phyloP scores from a whole-genome alignment of 768 basidiomycete genomes.

The Kockovaella imperatae region DNA sequence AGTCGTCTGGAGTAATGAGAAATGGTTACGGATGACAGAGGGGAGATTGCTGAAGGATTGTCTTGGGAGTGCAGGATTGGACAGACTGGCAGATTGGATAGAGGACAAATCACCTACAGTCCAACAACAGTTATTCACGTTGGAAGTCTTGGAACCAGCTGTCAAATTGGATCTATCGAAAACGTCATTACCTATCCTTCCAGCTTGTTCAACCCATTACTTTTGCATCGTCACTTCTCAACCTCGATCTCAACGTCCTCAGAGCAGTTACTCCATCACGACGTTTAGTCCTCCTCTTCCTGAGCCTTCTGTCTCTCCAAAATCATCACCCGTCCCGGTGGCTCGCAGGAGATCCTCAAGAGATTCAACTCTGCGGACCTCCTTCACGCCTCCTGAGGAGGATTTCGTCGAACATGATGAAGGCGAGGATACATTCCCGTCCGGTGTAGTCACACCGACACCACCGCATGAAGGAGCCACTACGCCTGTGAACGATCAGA shows the following conservation, averaged over 20 bases:
- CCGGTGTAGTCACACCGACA: no score
- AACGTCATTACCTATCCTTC: slow-evolving; percentile 18
- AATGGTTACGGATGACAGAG: slow-evolving; percentile 25
- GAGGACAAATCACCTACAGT: slow-evolving; percentile 12
- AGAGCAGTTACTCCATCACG: no score
- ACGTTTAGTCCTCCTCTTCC: neutral
- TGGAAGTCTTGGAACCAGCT: slow-evolving; percentile 11
- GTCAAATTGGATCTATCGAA: slow-evolving; percentile 17
- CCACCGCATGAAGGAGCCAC: no score
- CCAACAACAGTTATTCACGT: slow-evolving; percentile 8
- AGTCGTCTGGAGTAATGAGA: slow-evolving; percentile 30
- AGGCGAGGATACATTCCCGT: no score
- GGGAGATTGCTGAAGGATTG: slow-evolving; percentile 23
- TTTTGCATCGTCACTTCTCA: slow-evolving; percentile 36
- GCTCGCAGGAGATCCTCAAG: no score
- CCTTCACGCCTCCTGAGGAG: no score
- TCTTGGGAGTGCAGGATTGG: slow-evolving; percentile 9
- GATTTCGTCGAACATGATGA: no score
- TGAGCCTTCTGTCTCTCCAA: no score
- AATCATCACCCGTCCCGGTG: no score
- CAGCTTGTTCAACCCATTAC: slow-evolving; percentile 21
- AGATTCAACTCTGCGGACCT: no score
- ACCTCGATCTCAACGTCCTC: neutral
- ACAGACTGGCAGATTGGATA: slow-evolving; percentile 24
- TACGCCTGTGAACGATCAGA: no score